Percentiles rank a stretch among this genome's conserved stretches.
These are phyloP conservation scores for Kwoniella dejecticola DNA, from an alignment of 768 basidiomycete genomes.

Conservation along the genomic window DNA sequence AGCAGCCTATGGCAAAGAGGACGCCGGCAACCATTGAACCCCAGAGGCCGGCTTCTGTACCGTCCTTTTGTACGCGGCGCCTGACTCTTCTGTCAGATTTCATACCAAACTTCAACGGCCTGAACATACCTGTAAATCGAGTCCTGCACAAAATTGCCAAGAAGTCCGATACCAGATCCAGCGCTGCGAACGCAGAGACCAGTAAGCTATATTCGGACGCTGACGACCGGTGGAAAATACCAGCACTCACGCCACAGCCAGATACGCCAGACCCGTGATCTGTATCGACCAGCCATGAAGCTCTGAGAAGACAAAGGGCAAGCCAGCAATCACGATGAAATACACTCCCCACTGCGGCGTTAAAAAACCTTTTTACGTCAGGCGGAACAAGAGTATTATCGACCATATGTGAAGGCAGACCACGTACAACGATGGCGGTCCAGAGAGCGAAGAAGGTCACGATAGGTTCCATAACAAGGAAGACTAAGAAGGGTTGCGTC, in stretches of 20 bases:
- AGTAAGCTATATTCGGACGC: neutral
- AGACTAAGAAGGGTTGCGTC: constrained; percentile 57
- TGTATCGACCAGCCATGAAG: constrained; percentile 67
- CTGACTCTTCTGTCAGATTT: neutral
- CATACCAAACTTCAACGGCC: neutral
- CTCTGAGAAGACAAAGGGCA: constrained; percentile 62
- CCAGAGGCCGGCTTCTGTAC: constrained; percentile 51
- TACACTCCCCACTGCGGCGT: constrained; percentile 66
- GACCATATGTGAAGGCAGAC: neutral
- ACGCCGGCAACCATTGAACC: constrained; percentile 49
- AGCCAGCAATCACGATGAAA: constrained; percentile 64
- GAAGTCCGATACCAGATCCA: constrained; percentile 31
- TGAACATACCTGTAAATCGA: constrained; percentile 33
- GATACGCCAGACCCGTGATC: constrained; percentile 64
- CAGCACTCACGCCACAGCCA: constrained; percentile 58
- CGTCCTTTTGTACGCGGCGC: constrained; percentile 33
- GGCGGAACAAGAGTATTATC: neutral
- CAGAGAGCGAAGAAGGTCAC: constrained; percentile 65
- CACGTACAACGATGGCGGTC: constrained; percentile 59
- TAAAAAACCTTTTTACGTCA: no score
- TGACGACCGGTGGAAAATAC: no score
- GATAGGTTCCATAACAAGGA: constrained; percentile 71
- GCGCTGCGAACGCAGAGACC: constrained; percentile 22
- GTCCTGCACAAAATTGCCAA: constrained; percentile 43
- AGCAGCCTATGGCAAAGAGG: constrained; percentile 51